Percentiles rank a stretch among this genome's conserved stretches.
Conservation (phyloP, 2,329 filamentous ascomycete genomes). For the Chaetothyriales sp. region DNA sequence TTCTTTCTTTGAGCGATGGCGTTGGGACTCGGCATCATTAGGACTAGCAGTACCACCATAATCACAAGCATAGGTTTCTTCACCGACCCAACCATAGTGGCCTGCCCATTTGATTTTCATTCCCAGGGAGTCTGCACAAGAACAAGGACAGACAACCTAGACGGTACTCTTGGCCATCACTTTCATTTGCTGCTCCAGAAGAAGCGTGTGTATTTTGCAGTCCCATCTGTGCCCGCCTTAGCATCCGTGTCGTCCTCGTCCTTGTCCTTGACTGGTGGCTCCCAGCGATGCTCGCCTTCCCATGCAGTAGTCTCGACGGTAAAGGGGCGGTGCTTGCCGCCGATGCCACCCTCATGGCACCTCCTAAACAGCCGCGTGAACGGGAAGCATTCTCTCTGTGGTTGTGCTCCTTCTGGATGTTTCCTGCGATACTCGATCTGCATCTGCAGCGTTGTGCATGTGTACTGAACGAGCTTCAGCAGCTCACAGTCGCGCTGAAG, state of each 20-base stretch:
- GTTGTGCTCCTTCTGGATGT: conserved; percentile 16
- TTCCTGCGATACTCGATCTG: conserved; percentile 7
- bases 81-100: too few species aligned
- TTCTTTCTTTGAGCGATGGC: conserved; percentile 10
- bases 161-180: neutral
- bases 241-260: conserved; percentile 7
- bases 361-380: conserved; percentile 13
- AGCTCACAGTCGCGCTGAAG: conserved; percentile 39
- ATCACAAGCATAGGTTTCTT: too few species aligned
- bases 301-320: conserved; percentile 48
- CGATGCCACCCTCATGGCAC: conserved; percentile 13
- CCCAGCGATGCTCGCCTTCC: conserved; percentile 33
- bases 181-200: neutral
- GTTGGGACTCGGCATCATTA: conserved; percentile 5
- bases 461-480: conserved; percentile 47
- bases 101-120: too few species aligned
- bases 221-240: neutral
- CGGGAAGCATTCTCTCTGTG: conserved; percentile 28
- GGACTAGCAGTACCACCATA: too few species aligned
- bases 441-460: conserved; percentile 39
- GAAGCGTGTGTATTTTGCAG: neutral
- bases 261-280: conserved; percentile 17
- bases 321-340: conserved; percentile 19
- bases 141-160: too few species aligned
- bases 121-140: too few species aligned